phyloP scores from a whole-genome alignment of 2,329 filamentous ascomycete species.

The Apiospora saccharicola region DNA sequence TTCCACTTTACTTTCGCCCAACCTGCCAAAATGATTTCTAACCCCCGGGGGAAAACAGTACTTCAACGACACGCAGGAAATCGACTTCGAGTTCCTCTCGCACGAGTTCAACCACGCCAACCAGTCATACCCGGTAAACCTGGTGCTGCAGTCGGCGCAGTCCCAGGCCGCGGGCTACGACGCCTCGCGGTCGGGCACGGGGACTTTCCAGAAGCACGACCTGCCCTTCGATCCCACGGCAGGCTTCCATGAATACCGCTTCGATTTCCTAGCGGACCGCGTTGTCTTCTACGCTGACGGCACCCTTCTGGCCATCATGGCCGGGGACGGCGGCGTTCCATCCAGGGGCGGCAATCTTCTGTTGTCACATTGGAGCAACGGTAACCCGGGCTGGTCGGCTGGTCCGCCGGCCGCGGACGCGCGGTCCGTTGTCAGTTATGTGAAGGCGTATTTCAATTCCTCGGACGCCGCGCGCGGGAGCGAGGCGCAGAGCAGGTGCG shows the following conservation, averaged over 20 bases:
- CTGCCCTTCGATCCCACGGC: constrained; percentile 72
- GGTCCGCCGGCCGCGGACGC: constrained; percentile 73
- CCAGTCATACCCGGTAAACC: constrained; percentile 68
- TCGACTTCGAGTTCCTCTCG: constrained; percentile 82
- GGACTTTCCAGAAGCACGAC: constrained; percentile 62
- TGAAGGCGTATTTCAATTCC: constrained; percentile 84
- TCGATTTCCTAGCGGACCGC: constrained; percentile 71
- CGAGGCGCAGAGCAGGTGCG: constrained; percentile 52
- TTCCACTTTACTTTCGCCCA: not conserved
- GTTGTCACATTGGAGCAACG: constrained; percentile 81
- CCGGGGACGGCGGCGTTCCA: constrained; percentile 62
- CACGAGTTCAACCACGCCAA: constrained; percentile 63
- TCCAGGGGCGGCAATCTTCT: constrained; percentile 69
- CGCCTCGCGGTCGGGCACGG: constrained; percentile 65
- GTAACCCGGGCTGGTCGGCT: constrained; percentile 73
- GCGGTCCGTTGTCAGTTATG: constrained; percentile 69
- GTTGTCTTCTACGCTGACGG: constrained; percentile 77
- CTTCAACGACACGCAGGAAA: constrained; percentile 80
- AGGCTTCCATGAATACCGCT: constrained; percentile 79
- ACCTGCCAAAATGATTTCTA: not conserved
- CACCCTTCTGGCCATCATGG: constrained; percentile 61
- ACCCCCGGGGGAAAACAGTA: constrained; percentile 59
- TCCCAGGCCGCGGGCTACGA: constrained; percentile 68
- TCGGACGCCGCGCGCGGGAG: constrained; percentile 51
- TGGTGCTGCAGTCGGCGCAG: constrained; percentile 75